Percentiles rank a stretch among this genome's conserved stretches.
Conservation (phyloP, 805 yeast genomes). For the Zygosaccharomyces rouxii region DNA sequence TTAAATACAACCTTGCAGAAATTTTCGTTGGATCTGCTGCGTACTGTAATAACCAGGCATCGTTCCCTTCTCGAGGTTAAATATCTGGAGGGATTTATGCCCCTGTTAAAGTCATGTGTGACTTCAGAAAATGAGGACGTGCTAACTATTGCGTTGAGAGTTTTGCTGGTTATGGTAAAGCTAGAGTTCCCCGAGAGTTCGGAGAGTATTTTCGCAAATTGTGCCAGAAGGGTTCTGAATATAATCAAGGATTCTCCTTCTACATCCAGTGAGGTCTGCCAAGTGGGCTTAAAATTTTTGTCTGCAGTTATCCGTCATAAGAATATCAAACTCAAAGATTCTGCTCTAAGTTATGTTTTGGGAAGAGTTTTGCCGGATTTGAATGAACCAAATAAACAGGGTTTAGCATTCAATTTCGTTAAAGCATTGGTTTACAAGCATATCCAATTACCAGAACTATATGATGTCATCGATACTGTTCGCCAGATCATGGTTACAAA, state of each 20-base stretch:
- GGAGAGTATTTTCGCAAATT: conserved; percentile 47
- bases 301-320: conserved; percentile 69
- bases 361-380: conserved; percentile 77
- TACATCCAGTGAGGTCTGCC: conserved; percentile 75
- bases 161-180: conserved; percentile 55
- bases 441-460: conserved; percentile 78
- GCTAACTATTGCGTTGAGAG: conserved; percentile 59
- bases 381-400: conserved; percentile 84
- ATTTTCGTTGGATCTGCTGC: conserved; percentile 70
- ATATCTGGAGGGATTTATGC: conserved; percentile 69
- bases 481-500: conserved; percentile 85
- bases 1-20: conserved; percentile 63
- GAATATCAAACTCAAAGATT: conserved; percentile 60
- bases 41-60: conserved; percentile 65
- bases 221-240: conserved; percentile 56
- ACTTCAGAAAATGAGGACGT: conserved; percentile 71
- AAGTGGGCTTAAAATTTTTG: conserved; percentile 68
- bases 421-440: conserved; percentile 73
- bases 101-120: conserved; percentile 59
- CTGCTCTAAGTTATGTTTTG: conserved; percentile 69
- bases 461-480: conserved; percentile 79
- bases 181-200: conserved; percentile 54
- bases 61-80: conserved; percentile 52
- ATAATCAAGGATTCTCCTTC: conserved; percentile 72
- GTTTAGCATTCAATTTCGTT: conserved; percentile 79